Conservation (phyloP, 805 yeast species). For the Yarrowia sp. region DNA sequence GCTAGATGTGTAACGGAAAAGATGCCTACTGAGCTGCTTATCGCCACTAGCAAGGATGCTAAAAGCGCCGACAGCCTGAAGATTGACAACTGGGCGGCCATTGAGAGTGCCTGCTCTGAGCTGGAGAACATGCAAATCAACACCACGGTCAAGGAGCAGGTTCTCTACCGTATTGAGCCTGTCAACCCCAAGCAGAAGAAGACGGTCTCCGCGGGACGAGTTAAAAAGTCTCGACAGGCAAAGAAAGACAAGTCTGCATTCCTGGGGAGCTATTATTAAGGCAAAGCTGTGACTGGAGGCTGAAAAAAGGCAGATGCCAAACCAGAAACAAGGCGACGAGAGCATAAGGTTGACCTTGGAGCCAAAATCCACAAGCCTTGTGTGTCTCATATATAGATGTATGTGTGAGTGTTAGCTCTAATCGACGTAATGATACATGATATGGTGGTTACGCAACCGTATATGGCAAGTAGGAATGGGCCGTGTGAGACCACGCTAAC, state of each 20-base stretch:
- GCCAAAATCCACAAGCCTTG: constrained; percentile 1
- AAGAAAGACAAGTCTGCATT: constrained; percentile 35
- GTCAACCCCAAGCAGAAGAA: constrained; percentile 24
- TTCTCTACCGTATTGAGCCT: constrained; percentile 34
- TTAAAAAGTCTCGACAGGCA: constrained; percentile 24
- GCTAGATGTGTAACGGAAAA: constrained; percentile 17
- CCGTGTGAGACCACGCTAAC: too few relatives aligned
- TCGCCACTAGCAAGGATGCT: constrained; percentile 30
- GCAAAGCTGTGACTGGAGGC: neutral
- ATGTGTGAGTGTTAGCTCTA: neutral
- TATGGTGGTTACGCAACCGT: neutral
- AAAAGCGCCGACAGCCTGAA: constrained; percentile 6
- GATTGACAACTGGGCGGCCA: constrained; percentile 15
- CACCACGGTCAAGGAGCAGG: constrained; percentile 32
- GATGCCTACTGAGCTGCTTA: constrained; percentile 19
- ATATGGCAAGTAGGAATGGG: neutral
- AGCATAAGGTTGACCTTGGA: constrained; percentile 3
- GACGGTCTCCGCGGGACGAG: constrained; percentile 16
- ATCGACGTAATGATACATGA: neutral
- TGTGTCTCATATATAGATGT: neutral
- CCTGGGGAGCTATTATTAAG: constrained; percentile 24
- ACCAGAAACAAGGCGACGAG: neutral
- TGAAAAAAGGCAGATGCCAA: constrained; percentile 2
- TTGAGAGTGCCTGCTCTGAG: neutral
- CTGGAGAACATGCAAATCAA: neutral